These are phyloP conservation scores for Austroboletus festivus DNA, from an alignment of 768 basidiomycete genomes.

Conservation along the genomic window DNA sequence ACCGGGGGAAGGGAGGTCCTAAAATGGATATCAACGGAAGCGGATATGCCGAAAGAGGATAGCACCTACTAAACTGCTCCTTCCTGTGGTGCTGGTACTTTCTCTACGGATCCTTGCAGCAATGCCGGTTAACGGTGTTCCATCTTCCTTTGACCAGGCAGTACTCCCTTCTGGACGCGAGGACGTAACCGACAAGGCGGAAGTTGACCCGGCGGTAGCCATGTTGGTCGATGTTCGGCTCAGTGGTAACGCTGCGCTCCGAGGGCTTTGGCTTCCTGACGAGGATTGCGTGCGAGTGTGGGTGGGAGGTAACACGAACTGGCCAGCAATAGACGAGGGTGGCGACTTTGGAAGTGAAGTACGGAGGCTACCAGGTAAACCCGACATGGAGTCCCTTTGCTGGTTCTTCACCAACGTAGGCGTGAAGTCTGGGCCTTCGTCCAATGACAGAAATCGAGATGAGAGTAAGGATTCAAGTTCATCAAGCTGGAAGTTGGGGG, in stretches of 20 bases:
- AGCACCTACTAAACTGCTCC: constrained; percentile 26
- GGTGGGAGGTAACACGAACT: constrained; percentile 38
- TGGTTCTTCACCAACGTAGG: constrained; percentile 69
- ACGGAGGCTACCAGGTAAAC: constrained; percentile 41
- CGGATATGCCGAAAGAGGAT: not conserved
- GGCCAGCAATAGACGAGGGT: constrained; percentile 42
- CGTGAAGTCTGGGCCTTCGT: constrained; percentile 63
- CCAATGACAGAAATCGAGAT: constrained; percentile 65
- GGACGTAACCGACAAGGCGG: constrained; percentile 40
- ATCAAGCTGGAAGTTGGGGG: constrained; percentile 70
- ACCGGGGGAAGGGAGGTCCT: constrained; percentile 40
- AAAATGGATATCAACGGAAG: constrained; percentile 8
- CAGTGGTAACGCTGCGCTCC: constrained; percentile 34
- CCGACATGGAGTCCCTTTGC: constrained; percentile 52
- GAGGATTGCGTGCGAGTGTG: constrained; percentile 39
- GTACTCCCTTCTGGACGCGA: constrained; percentile 39
- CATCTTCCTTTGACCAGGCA: constrained; percentile 38
- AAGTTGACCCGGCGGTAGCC: constrained; percentile 32
- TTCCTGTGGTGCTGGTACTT: constrained; percentile 42
- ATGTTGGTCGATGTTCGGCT: constrained; percentile 34
- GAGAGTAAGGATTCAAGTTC: constrained; percentile 75
- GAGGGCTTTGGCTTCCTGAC: constrained; percentile 36
- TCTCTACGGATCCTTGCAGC: constrained; percentile 49
- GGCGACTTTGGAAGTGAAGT: constrained; percentile 48
- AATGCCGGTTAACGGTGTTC: constrained; percentile 30